phyloP scores from a whole-genome alignment of 805 yeast species.

The Yamadazyma laniorum region DNA sequence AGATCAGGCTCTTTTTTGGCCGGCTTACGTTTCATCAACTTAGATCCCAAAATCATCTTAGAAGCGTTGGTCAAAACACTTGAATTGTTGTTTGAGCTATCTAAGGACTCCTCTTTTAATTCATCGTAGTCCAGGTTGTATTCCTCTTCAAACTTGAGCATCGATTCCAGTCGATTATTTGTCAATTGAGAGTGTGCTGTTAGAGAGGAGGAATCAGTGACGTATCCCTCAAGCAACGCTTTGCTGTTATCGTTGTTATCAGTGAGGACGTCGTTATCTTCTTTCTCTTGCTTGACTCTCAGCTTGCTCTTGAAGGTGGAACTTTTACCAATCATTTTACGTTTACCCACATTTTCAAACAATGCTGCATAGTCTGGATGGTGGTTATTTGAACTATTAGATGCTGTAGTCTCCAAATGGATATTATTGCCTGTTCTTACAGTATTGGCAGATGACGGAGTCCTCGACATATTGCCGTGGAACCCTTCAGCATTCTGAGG shows the following conservation, averaged over 20 bases:
- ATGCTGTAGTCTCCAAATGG: conserved; percentile 16
- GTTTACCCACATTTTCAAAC: conserved; percentile 42
- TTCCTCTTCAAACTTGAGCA: too few species aligned
- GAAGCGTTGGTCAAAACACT: conserved; percentile 23
- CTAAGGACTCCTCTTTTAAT: background rate
- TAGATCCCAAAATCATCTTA: conserved; percentile 40
- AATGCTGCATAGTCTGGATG: conserved; percentile 46
- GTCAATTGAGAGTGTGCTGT: conserved; percentile 9
- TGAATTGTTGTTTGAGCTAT: background rate
- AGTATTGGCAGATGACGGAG: conserved; percentile 23
- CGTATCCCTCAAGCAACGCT: conserved; percentile 16
- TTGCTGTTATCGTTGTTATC: conserved; percentile 11
- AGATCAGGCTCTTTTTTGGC: conserved; percentile 13
- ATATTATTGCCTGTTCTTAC: conserved; percentile 11
- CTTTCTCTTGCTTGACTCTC: conserved; percentile 24
- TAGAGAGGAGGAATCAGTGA: conserved; percentile 12
- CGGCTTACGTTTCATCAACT: conserved; percentile 32
- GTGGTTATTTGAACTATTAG: conserved; percentile 12
- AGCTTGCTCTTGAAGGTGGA: conserved; percentile 17
- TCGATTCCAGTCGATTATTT: too few species aligned
- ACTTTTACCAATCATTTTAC: conserved; percentile 25
- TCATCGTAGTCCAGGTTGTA: background rate
- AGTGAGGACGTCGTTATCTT: conserved; percentile 2
- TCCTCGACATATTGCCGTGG: conserved; percentile 17
- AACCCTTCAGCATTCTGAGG: conserved; percentile 1